Base-by-base conservation (phyloP, 768 basidiomycete genomes). In the Mycena albidolilacea region DNA sequence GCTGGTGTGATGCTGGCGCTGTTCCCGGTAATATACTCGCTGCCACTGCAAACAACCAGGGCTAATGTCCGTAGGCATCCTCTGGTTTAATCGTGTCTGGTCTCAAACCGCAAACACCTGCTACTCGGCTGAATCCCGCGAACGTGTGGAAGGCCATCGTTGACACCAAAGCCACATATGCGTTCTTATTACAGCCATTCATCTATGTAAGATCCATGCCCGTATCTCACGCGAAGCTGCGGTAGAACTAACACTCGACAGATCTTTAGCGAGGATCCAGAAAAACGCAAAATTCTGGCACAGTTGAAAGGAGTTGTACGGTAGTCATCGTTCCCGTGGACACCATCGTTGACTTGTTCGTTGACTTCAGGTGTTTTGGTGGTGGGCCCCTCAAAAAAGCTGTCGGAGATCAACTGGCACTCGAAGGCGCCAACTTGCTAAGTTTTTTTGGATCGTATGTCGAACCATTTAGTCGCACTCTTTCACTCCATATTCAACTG, bases 71-170 rank as follows among this genome's bases (percentile, higher is more conserved):
- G 38, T 19, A 65, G 64, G 64, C 64, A n/a, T 54, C 64, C 37
- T 65, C 64, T 17, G 50, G 64, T 39, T 55, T 65, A 30, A 41
- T 41, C 11, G 15, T 65, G 50, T 54, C 64, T 6, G 64, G 50
- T 3, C 50, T 65, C n/a, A 39, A 65, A n/a, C 64, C 64, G 4
- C 48, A 65, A 30, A 54, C 64, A 37, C 64, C 64, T 14, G 19
- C 64, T 39, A 48, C 35, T 14, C 50, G n/a, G 12, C 35, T 17
- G 11, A 65, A 23, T 38, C 38, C 64, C 7, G 19, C 11, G 21
- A 65, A 54, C 19, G 50, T 65, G 21, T 65, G 64, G 64, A 52
- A 38, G 11, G 50, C 64, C 64, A 65, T 65, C 50, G 38, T 55
- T 19, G 38, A 52, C 48, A 65, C 64, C 14, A 41, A 54, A 21